Base-by-base conservation (phyloP, 2,329 filamentous ascomycete species). In the Colletotrichum lini region DNA sequence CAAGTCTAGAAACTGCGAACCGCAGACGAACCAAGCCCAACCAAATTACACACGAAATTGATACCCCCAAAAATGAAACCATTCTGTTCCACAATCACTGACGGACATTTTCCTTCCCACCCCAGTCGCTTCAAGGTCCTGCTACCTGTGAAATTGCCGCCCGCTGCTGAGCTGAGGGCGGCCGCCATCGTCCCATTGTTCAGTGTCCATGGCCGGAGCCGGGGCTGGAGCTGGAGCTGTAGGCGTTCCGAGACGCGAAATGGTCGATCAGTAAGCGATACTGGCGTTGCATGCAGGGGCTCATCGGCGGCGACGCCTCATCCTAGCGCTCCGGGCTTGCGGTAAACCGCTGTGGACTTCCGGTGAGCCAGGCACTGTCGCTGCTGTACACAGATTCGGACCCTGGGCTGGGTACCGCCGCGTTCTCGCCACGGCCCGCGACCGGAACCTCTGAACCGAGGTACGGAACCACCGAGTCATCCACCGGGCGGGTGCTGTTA, bases 1-100 rank as follows among this genome's bases (percentile, higher is more conserved):
- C 45, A 30, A 62, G 57, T 58, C 64, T 63, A 62, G 67, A 58
- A 18, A 8, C 26, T 40, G 18, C 50, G 38, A n/a, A 38, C 21
- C 30, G 35, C 56, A 18, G 30, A 44, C 45, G 42, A 40, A 52
- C 50, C 30, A 35, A 35, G 30, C 40, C 53, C 52, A 58, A 45
- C 58, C 64, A 50, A 45, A 62, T 60, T 38, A 67, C 50, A 60
- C 45, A 70, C 68, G 57, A 71, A 56, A 8, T 71, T 71, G 68
- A 71, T 71, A 71, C 68, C 68, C 61, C 26, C 56, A 44, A 50
- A 56, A 60, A 38, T 50, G 52, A 56, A 40, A 21, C 16, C 13
- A 56, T 30, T 30, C 59, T 40, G 3, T 30, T 40, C 26, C 42
- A 44, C 26, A 49, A 35, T 30, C 15, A 18, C 26, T 18, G 18